These are phyloP conservation scores for Neocallimastix lanati DNA, from an alignment of 192 early-diverging fungal species.

Conservation along the genomic window DNA sequence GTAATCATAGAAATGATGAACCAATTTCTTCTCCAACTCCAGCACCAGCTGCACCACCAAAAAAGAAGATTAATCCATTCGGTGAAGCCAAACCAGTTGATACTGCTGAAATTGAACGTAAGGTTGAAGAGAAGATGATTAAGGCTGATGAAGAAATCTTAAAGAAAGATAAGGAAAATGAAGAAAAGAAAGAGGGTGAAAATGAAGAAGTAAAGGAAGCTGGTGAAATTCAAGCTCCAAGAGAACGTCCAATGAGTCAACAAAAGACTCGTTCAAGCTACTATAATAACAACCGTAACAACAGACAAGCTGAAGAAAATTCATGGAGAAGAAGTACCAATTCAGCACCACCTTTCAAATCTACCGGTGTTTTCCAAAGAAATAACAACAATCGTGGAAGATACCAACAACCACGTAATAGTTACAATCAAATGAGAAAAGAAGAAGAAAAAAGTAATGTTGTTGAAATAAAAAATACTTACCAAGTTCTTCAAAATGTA, in stretches of 20 bases:
- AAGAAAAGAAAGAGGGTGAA: conserved; percentile 12
- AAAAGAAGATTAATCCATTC: conserved; percentile 36
- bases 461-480: background rate
- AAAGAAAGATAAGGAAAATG: conserved; percentile 18
- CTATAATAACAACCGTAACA: background rate
- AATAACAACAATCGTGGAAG: background rate
- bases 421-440: background rate
- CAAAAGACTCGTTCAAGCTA: conserved; percentile 25
- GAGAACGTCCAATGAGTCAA: conserved; percentile 51
- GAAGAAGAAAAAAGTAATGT: background rate
- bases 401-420: background rate
- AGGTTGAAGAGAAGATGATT: conserved; percentile 32
- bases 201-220: conserved; percentile 5
- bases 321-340: background rate
- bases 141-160: conserved; percentile 19
- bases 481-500: background rate
- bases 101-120: conserved; percentile 22
- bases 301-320: background rate
- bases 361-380: background rate
- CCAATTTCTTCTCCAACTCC: background rate
- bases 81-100: conserved; percentile 45
- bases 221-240: conserved; percentile 1
- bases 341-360: background rate
- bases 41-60: conserved; percentile 4
- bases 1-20: background rate